A percentile compares a stretch with the other conserved stretches of the same genome.
Evolutionary conservation across 2,329 filamentous ascomycete genomes (phyloP).

Genomic region (Colletotrichum sp.): DNA sequence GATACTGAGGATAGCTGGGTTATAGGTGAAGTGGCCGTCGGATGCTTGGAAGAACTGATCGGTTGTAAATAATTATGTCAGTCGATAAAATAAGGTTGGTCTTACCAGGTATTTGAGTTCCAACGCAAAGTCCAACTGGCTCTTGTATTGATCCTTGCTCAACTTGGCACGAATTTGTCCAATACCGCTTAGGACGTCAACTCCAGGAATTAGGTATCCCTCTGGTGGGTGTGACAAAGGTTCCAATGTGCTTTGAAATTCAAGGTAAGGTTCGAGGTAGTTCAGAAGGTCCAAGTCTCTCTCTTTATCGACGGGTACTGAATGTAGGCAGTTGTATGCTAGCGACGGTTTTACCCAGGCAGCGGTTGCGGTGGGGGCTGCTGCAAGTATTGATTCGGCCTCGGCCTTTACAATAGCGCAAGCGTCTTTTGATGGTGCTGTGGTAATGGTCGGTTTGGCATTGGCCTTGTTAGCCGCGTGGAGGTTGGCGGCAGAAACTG

Average conservation of each 20-base stretch:
- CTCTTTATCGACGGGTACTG: conserved; percentile 11
- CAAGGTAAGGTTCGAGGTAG: conserved; percentile 21
- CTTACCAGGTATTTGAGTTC: conserved; percentile 18
- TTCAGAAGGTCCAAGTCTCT: conserved; percentile 18
- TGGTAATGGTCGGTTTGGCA: neutral
- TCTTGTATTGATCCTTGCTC: conserved; percentile 11
- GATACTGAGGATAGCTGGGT: conserved; percentile 11
- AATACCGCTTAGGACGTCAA: conserved; percentile 21
- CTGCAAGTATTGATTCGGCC: neutral
- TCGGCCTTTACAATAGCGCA: neutral
- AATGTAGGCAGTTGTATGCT: conserved; percentile 14
- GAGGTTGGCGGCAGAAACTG: neutral
- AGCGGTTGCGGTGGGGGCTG: neutral
- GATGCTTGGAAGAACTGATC: neutral
- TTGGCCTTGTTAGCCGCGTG: neutral
- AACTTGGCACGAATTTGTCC: conserved; percentile 21
- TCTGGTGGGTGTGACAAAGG: conserved; percentile 17
- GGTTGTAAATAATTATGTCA: neutral
- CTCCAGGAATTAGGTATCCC: conserved; percentile 22
- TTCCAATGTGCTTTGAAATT: conserved; percentile 23
- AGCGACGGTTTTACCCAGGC: neutral
- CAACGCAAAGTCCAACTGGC: conserved; percentile 17
- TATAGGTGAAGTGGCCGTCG: conserved; percentile 23
- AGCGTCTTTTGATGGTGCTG: neutral
- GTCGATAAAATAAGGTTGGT: neutral